Percentiles rank a stretch among this genome's conserved stretches.
phyloP scores from a whole-genome alignment of 164 flowering plant species.

The Brasenia schreberi region DNA sequence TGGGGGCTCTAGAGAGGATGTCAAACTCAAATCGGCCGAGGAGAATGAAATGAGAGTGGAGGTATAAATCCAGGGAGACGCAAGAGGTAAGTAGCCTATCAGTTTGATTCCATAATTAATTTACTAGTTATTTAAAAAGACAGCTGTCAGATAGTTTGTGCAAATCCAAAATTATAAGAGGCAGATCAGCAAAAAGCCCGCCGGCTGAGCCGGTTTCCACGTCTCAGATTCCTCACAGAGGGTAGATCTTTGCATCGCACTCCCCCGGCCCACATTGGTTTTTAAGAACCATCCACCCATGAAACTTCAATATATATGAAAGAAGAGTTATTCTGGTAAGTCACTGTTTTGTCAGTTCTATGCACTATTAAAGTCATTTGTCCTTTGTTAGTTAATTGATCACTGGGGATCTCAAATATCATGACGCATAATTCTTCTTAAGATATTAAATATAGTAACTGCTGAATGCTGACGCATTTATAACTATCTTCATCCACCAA shows the following conservation, averaged over 20 bases:
- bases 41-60: neutral
- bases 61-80: neutral
- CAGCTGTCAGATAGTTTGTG: neutral
- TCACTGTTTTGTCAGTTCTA: neutral
- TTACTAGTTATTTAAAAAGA: too few species aligned
- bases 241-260: neutral
- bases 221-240: neutral
- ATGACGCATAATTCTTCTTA: neutral
- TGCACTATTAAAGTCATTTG: too few species aligned
- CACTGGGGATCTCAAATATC: neutral
- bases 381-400: too few species aligned
- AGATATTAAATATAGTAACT: too few species aligned
- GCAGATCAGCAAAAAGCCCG: neutral
- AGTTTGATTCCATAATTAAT: neutral
- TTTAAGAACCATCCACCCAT: neutral
- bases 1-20: neutral
- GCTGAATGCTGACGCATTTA: neutral
- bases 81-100: neutral
- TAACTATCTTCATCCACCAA: neutral
- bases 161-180: neutral
- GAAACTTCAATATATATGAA: neutral
- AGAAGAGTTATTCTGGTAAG: neutral
- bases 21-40: too few species aligned
- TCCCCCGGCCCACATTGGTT: neutral
- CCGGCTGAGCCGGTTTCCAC: neutral